Evolutionary conservation across 768 basidiomycete genomes (phyloP), one percentile per base, ranked within the genome.

Genomic region (Mycena haematopus): DNA sequence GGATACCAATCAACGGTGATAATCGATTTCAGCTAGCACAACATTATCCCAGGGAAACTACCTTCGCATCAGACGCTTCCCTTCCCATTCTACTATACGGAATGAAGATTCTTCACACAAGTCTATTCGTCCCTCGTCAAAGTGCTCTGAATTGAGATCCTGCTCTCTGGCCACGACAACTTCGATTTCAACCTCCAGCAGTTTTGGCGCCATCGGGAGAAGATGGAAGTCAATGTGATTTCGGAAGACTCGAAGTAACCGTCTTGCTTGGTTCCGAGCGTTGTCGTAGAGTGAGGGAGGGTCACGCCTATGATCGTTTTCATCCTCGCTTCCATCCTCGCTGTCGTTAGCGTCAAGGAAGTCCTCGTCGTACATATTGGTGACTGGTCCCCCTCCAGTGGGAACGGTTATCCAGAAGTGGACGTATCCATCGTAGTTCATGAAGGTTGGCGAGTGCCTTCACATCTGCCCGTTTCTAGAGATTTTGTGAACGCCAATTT

Each of bases 401-500:
- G 46, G 56, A 35, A 57, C 25, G 24, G 56, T 57, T 57, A 57
- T 47, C 46, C 56, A 57, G 56, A 57, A 49, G 46, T 57, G 56
- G 35, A 24, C 35, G 33, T 27, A 57, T 49, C 56, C 56, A 57
- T 50, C 25, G 33, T 25, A 49, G 46, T 36, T 57, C 35, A 40
- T 49, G 56, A 38, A 57, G 35, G 24, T 57, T 49, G 36, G 45
- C 46, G 17, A 57, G 56, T 47, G 56, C 56, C 56, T 57, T 57
- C 22, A 57, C 24, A 24, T 57, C 56, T 36, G 35, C 56, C 35
- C 49, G 49, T 57, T 49, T 57, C 33, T 57, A 57, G 14, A n/a
- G 46, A 47, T 27, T 47, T 57, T 49, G 22, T 47, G 47, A 57
- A 57, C 22, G 49, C 56, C 47, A 49, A 47, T 56, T 46, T 56